Evolutionary conservation across 345 rosid species (phyloP), one percentile per base, ranked within the genome.

Genomic region (Schrenkiella parvula): DNA sequence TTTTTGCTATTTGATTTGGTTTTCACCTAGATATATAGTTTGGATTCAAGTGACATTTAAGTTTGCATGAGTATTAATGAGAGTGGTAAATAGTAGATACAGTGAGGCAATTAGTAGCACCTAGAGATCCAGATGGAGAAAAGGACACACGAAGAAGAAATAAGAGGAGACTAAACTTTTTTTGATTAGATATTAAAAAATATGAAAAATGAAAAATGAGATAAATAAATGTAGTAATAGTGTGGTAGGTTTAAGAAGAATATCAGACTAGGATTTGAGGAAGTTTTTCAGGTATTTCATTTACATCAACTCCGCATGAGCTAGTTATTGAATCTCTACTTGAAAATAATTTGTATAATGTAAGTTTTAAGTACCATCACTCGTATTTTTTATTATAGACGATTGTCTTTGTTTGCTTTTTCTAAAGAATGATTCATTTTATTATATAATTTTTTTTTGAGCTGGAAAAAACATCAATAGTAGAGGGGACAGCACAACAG

Each of bases 31-130:
- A 50, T 31, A 32, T 35, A 38, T 48, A 48, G 68, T 67, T 51
- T 50, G 64, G 73, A 74, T 66, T 58, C 53, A 74, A 74, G 60
- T 66, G 60, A 58, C 72, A 66, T 74, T 67, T 60, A 74, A 46
- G 64, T 22, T 19, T 50, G n/a, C n/a, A n/a, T 43, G 47, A 34
- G 62, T 38, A 74, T 63, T 57, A 60, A 62, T 55, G 46, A 53
- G 62, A 72, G 68, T 58, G 72, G 78, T 58, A 72, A 29, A 54
- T 29, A 28, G 38, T 59, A 70, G 38, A 71, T 59, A 51, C 78
- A 74, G 56, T 65, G 11, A 64, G 19, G 78, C 68, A 39, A 53
- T 37, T 63, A 54, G 32, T 74, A 66, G 64, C 69, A 75, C 31
- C 52, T 75, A 74, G 74, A 68, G 31, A 68, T 42, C 59, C 70